Percentiles rank a stretch among this genome's conserved stretches.
Evolutionary conservation across 2,329 filamentous ascomycete species (phyloP).

Genomic region (Colletotrichum sojae): DNA sequence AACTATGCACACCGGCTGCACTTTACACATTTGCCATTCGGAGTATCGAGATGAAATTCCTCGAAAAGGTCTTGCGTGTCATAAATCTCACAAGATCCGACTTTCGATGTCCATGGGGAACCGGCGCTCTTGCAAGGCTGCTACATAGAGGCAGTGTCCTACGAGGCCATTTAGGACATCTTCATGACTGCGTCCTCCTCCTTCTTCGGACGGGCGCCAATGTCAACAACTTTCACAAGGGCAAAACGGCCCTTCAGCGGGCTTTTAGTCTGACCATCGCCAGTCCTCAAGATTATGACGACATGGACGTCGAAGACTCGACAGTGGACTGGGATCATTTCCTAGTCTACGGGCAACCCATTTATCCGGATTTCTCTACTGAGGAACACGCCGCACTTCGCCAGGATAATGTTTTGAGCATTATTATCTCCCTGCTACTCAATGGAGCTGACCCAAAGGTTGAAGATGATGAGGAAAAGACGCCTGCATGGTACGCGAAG

Average conservation of each 20-base stretch:
- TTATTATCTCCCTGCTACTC: neutral
- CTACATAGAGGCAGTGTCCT: neutral
- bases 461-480: neutral
- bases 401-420: neutral
- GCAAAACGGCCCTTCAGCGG: neutral
- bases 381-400: neutral
- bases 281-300: neutral
- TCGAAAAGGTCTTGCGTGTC: no score
- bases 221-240: neutral
- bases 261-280: neutral
- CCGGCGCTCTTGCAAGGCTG: neutral
- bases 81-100: no score
- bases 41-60: neutral
- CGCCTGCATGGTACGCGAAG: neutral
- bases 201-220: neutral
- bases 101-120: neutral
- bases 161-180: neutral
- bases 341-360: no score
- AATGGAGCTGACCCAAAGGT: neutral
- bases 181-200: neutral
- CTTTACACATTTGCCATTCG: neutral
- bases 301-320: neutral
- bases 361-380: neutral
- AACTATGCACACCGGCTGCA: neutral
- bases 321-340: no score